phyloP scores from a whole-genome alignment of 768 basidiomycete genomes.

The Ramaria rubella region DNA sequence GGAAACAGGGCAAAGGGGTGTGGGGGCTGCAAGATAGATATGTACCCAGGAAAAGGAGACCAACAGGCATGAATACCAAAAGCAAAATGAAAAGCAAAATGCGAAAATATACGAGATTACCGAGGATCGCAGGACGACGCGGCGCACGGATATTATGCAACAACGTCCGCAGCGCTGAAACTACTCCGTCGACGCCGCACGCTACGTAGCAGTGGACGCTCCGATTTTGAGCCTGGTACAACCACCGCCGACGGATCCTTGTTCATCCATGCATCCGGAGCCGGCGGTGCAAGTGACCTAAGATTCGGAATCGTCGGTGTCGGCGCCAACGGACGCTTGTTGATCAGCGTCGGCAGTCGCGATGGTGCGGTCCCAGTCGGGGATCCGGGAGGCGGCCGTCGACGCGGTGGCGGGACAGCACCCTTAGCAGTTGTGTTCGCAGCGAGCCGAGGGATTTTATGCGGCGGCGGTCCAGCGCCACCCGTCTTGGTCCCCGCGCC shows the following conservation, averaged over 20 bases:
- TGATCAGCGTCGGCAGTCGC: conserved; percentile 64
- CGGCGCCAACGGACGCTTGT: conserved; percentile 38
- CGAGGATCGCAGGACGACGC: neutral
- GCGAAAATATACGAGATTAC: neutral
- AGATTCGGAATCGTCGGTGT: conserved; percentile 4
- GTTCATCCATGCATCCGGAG: conserved; percentile 64
- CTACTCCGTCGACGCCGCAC: conserved; percentile 77
- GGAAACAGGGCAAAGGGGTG: neutral
- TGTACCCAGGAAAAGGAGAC: neutral
- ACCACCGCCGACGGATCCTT: conserved; percentile 63
- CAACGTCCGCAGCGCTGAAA: conserved; percentile 80
- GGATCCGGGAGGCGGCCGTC: conserved; percentile 38
- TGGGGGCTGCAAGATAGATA: conserved; percentile 6
- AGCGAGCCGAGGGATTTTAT: conserved; percentile 36
- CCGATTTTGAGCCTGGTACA: conserved; percentile 62
- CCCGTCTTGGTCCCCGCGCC: conserved; percentile 13
- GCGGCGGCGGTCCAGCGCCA: conserved; percentile 26
- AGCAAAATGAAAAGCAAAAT: neutral
- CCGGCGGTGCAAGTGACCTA: conserved; percentile 13
- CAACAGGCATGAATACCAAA: neutral
- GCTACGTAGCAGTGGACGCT: conserved; percentile 65
- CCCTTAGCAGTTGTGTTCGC: conserved; percentile 45
- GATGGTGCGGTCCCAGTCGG: conserved; percentile 63
- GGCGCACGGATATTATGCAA: conserved; percentile 44
- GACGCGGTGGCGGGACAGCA: conserved; percentile 25